Base-by-base conservation (phyloP, 148 eudicot genomes). In the Rhododendron kiyosumense region DNA sequence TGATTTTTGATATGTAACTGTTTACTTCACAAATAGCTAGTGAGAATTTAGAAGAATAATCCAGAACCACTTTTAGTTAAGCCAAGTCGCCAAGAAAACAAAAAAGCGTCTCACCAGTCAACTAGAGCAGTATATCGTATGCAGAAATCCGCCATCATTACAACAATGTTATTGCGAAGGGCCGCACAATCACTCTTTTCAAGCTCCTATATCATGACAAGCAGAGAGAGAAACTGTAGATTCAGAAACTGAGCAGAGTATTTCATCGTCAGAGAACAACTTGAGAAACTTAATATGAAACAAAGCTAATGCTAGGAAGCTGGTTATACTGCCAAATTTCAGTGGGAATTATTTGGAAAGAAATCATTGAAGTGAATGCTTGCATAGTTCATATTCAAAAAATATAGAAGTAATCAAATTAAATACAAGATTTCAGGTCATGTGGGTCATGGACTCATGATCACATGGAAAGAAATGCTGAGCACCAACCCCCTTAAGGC, bases 121-220 rank as follows among this genome's bases (percentile, higher is more conserved):
- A 97, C 95, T 82, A 97, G 88, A 81, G 98, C 98, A 84, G 99
- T 97, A 90, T 97, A 94, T 34, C 94, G 99, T 80, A 97, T 96
- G 86, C 96, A 97, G 86, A 97, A 95, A 89, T 97, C 99, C 78
- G 98, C 93, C 98, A 97, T 93, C 91, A 91, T 90, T 26, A 93
- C 96, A 15, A 97, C 84, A 30, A 97, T 97, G 88, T 95, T 94
- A 86, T 97, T 97, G 85, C 98, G 94, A 67, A 97, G 93, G 49
- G 98, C 93, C 81, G 99, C 98, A 88, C 88, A 89, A 51, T 93
- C 95, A 86, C 96, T 93, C 89, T 92, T 94, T 90, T 95, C 99
- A 89, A 97, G 98, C 90, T 97, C 99, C 99, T 97, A 93, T 86
- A 88, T 59, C 73, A 90, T 43, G 34, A 90, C 28, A 81, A 14